Base-by-base conservation (phyloP, 768 basidiomycete genomes). In the Naganishia randhawae region DNA sequence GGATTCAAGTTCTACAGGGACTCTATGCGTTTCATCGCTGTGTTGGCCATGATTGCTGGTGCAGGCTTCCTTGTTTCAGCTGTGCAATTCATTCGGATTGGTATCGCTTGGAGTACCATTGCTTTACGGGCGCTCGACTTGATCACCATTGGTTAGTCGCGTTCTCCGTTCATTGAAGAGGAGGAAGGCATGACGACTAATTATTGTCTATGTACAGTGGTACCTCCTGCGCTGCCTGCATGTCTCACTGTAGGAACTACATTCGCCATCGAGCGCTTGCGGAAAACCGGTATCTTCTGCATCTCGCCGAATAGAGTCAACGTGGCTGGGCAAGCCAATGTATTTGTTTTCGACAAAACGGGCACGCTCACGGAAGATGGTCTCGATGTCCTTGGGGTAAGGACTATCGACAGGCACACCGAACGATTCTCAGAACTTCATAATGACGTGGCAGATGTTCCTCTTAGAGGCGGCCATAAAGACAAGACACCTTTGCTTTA, bases 261-360 rank as follows among this genome's bases (percentile, higher is more conserved):
- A 74, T 98, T 99, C 74, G 90, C 96, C 35, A 89, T 98, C 66
- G 83, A 85, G 33, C 87, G 96, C 64, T 85, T 99, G 19, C 88
- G 92, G 61, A 91, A 89, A 76, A 81, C 83, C 31, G 91, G 89
- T 14, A 90, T 99, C 65, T 98, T 89, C 82, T 99, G 96, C 79
- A 98, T 97, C 69, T 92, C 96, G 0, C 96, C 96, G 0, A 93
- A 88, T 72, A 84, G 96, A 53, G 90, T 99, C 74, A 99, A 99
- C 74, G 86, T 99, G 52, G 91, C 87, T 0, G 96, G 96, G 11
- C 94, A 96, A 81, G 84, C 98, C 81, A 97, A 98, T 72, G 89
- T 98, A 11, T 92, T 92, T 74, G 97, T 94, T 76, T 99, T 99
- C 75, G 96, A 99, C 83, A 99, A 99, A 82, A 99, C 96, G 0